These are phyloP conservation scores for Planoprotostelium fungivorum DNA, from an alignment of 78 protist species.

Conservation along the genomic window DNA sequence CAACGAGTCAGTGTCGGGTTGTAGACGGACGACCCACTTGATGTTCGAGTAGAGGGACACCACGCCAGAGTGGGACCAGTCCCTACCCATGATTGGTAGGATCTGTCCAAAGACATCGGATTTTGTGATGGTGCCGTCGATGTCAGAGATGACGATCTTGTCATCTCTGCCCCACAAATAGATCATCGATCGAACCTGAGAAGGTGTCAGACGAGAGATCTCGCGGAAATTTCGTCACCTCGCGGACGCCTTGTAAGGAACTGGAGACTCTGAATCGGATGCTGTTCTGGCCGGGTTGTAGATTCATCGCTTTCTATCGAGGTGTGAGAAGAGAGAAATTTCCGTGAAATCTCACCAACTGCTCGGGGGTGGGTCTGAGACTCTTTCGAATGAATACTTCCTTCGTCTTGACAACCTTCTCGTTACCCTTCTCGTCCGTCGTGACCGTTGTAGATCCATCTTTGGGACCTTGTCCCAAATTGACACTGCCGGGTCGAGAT, in stretches of 20 bases:
- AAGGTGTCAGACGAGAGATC: neutral
- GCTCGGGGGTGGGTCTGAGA: slow-evolving; percentile 50
- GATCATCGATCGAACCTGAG: slow-evolving; percentile 22
- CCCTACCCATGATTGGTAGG: slow-evolving; percentile 81
- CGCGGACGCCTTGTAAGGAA: slow-evolving; percentile 62
- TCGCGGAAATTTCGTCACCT: slow-evolving; percentile 31
- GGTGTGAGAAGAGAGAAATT: neutral
- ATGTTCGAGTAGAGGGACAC: slow-evolving; percentile 77
- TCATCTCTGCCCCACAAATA: slow-evolving; percentile 63
- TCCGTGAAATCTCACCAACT: slow-evolving; percentile 14
- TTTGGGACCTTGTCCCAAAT: neutral
- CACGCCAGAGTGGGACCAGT: slow-evolving; percentile 94
- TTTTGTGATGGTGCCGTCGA: slow-evolving; percentile 96
- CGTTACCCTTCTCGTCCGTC: neutral
- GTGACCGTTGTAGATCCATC: neutral
- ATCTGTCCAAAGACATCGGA: slow-evolving; percentile 92
- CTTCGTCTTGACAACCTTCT: neutral
- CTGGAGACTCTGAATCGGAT: slow-evolving; percentile 71
- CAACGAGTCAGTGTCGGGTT: neutral
- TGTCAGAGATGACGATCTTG: slow-evolving; percentile 87
- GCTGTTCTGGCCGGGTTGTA: slow-evolving; percentile 73
- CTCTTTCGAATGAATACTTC: neutral
- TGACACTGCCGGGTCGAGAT: neutral
- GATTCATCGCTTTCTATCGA: slow-evolving; percentile 36
- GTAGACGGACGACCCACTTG: neutral